Base-by-base conservation (phyloP, 495 filamentous ascomycete genomes). In the Penicillium canescens region DNA sequence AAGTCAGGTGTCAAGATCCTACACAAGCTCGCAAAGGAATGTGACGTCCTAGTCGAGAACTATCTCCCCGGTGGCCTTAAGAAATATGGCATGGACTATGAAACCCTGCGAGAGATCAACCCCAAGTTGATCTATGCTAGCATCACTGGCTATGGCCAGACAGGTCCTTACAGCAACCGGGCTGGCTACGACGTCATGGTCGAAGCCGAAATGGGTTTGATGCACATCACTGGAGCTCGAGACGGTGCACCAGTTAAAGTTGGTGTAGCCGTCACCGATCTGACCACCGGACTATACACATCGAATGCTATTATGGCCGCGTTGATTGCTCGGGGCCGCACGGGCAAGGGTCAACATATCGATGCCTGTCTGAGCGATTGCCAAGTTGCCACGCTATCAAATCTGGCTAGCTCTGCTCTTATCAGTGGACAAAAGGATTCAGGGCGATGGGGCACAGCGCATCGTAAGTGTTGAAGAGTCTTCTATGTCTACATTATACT, bases 171-270 rank as follows among this genome's bases (percentile, higher is more conserved):
- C 69, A 86, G 86, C 14, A 82, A 85, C 42, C 82, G 95, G 6
- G 91, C 94, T 8, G 94, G 94, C 10, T 98, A 98, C 75, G 94
- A 98, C 71, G 95, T 98, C 52, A 98, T 98, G 92, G 95, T 98
- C 0, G 94, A 98, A 71, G 95, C 93, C 38, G 94, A 98, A 69
- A 91, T 98, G 77, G 94, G 94, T 5, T 65, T 98, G 50, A 98
- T 98, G 94, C 95, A 98, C 67, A 98, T 98, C 49, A 98, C 94
- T 0, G 94, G 94, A 10, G 78, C 79, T 38, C 75, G 90, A 58
- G 90, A 96, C 51, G 91, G 94, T 0, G 89, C 91, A 2, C 95
- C 95, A 0, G 95, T 96, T 12, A 98, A 98, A 72, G 94, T 98
- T 2, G 94, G 94, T 4, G 94, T 98, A 12, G 94, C 94, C 6